These are phyloP conservation scores for Hippophae rhamnoides DNA, from an alignment of 306 rosid species.

Conservation along the genomic window DNA sequence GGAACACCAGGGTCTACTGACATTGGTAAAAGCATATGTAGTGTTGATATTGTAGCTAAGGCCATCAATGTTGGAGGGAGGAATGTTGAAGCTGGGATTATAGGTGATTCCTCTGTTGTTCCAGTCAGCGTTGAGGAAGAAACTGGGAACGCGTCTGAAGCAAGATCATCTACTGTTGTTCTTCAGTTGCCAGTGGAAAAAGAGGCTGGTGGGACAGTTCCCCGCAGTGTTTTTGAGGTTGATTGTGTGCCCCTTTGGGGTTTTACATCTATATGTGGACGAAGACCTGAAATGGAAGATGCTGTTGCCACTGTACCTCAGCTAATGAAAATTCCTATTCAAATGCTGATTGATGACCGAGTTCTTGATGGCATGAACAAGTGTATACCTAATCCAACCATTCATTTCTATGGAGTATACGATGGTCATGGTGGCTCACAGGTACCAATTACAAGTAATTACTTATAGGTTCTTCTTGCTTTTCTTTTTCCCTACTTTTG, in stretches of 20 bases:
- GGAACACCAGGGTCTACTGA: conserved; percentile 40
- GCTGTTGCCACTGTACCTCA: conserved; percentile 52
- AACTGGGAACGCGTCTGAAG: conserved; percentile 28
- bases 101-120: conserved; percentile 31
- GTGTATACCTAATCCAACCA: conserved; percentile 43
- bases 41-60: conserved; percentile 31
- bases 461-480: neutral
- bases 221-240: conserved; percentile 78
- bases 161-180: conserved; percentile 26
- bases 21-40: conserved; percentile 25
- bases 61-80: conserved; percentile 22
- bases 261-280: conserved; percentile 54
- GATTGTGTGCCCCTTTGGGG: conserved; percentile 84
- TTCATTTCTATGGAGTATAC: conserved; percentile 79
- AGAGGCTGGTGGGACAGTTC: conserved; percentile 28
- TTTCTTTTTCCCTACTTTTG: neutral
- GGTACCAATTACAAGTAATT: conserved; percentile 23
- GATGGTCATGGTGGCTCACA: conserved; percentile 94
- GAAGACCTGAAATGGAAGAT: conserved; percentile 96
- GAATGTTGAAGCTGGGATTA: conserved; percentile 28
- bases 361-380: conserved; percentile 47
- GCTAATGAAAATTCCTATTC: conserved; percentile 54
- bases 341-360: conserved; percentile 60
- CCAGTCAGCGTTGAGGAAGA: conserved; percentile 40
- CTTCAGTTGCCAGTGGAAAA: conserved; percentile 46